phyloP scores from a whole-genome alignment of 1,284 basidiomycete species.

The Cutaneotrichosporon sp. region DNA sequence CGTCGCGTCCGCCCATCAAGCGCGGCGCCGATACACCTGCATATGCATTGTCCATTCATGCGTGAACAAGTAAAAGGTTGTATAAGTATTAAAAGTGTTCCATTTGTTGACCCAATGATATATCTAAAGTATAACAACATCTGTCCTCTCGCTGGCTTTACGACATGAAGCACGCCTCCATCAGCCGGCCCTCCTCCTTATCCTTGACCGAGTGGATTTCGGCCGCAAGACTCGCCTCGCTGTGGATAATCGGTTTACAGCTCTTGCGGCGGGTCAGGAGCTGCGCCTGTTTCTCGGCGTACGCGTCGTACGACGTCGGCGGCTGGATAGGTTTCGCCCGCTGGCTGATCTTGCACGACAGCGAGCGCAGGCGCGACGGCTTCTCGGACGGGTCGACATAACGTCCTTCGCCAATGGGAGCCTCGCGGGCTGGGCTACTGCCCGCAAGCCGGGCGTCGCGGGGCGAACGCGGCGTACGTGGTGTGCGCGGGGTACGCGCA shows the following conservation, averaged over 20 bases:
- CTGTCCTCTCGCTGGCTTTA: too few relatives aligned
- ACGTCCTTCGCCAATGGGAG: conserved; percentile 6
- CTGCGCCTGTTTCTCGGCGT: conserved; percentile 26
- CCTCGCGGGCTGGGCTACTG: conserved; percentile 1
- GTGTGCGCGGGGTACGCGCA: neutral
- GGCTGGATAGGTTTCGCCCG: conserved; percentile 19
- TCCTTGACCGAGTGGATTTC: conserved; percentile 28
- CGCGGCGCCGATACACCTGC: too few relatives aligned
- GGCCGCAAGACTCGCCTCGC: conserved; percentile 29
- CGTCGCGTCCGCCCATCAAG: too few relatives aligned
- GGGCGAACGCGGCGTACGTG: neutral
- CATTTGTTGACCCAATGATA: too few relatives aligned
- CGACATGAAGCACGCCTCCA: conserved; percentile 43
- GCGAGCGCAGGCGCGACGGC: neutral
- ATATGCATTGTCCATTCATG: too few relatives aligned
- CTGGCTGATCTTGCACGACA: conserved; percentile 15
- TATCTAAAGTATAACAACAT: too few relatives aligned
- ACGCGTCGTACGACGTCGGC: conserved; percentile 35
- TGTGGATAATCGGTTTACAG: conserved; percentile 30
- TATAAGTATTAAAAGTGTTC: too few relatives aligned
- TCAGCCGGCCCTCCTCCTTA: conserved; percentile 36
- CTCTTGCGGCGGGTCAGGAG: conserved; percentile 24
- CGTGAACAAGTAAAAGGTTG: too few relatives aligned
- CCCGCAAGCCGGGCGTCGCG: conserved; percentile 5
- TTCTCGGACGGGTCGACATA: neutral